Base-by-base conservation (phyloP, 1,284 basidiomycete species). In the Pascua guehoae region DNA sequence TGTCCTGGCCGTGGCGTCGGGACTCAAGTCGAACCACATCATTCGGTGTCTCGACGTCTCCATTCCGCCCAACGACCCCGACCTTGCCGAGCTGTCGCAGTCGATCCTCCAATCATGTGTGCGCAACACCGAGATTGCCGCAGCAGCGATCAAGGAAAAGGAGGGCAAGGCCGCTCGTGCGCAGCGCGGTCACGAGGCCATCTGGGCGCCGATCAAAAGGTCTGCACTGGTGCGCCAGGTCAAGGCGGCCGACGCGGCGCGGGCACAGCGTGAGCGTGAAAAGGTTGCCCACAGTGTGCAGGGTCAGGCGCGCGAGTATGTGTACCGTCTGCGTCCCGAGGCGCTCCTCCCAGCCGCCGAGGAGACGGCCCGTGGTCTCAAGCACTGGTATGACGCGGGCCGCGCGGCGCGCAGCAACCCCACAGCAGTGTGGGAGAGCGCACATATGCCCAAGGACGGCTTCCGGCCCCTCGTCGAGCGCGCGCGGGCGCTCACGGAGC, bases 21-120 rank as follows among this genome's bases (percentile, higher is more conserved):
- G 91, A 0, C 78, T 98, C 54, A 88, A 89, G 70, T 75, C 80
- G 46, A 98, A 98, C 69, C 83, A 84, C 51, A 82, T 85, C 15
- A 86, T 98, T 80, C 83, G 96, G 0, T 98, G 95, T 71, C 80
- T 98, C 50, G 95, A 99, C 76, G 75, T 98, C 47, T 89, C 92
- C 66, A 92, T 98, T 41, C 90, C 89, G 3, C 87, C 91, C 0
- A 90, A 87, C 49, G 87, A 94, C 58, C 88, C 92, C 54, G 88
- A 88, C 66, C 89, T 91, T 76, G 89, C 92, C n/a, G 68, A 75
- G 24, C 66, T 81, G 12, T 76, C 75, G 40, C 77, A 81, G 57
- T 72, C 76, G 41, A 80, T 81, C 48, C 64, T 79, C 3, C 73
- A 78, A 61, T 85, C 86, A 15, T 98, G 94, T 73, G 85, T 96